Evolutionary conservation across 805 yeast genomes (phyloP).

Genomic region (Ogataea degrootiae): DNA sequence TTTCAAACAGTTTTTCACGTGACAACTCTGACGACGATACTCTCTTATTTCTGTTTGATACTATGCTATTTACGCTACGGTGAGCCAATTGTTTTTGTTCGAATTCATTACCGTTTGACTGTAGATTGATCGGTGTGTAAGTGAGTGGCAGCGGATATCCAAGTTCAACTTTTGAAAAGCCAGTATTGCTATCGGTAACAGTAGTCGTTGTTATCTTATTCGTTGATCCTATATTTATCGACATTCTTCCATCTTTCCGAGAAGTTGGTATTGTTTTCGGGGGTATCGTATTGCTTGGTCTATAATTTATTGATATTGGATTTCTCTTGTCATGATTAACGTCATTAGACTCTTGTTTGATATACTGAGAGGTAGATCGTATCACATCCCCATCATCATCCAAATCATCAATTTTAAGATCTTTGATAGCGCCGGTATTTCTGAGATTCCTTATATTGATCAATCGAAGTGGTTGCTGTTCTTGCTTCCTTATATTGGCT

Average conservation of each 20-base stretch:
- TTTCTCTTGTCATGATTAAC: no score
- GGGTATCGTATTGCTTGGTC: no score
- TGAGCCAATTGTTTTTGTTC: background rate
- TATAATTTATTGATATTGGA: no score
- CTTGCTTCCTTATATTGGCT: no score
- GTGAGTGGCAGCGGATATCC: conserved; percentile 26
- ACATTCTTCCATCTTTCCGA: background rate
- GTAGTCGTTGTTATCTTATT: background rate
- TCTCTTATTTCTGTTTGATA: background rate
- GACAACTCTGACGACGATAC: background rate
- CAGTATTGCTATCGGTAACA: background rate
- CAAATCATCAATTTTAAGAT: no score
- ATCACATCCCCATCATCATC: no score
- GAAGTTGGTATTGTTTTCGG: no score
- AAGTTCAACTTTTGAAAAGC: conserved; percentile 7
- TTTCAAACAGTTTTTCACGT: background rate
- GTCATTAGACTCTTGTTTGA: no score
- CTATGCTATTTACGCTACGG: background rate
- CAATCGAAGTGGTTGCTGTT: no score
- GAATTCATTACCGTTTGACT: background rate
- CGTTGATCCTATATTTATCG: background rate
- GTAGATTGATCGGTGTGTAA: conserved; percentile 5
- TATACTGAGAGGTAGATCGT: no score
- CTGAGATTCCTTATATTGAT: no score
- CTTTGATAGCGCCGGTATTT: no score